These are phyloP conservation scores for Bjerkandera adusta DNA, from an alignment of 1,284 basidiomycete genomes.

Conservation along the genomic window DNA sequence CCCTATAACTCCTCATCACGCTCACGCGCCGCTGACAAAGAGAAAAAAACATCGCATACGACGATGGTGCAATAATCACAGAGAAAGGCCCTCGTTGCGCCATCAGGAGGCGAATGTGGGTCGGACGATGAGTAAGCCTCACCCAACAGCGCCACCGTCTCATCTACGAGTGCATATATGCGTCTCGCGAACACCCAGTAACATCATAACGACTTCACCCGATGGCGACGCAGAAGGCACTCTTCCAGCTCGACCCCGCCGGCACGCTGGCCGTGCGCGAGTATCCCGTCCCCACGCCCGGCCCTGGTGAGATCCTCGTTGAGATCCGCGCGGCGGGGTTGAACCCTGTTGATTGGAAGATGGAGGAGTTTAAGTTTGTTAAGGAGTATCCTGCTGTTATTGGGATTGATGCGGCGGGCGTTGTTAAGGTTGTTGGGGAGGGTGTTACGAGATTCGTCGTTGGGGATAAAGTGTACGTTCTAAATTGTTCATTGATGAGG, in stretches of 20 bases:
- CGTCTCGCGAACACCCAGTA: too few relatives aligned
- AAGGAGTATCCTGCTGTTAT: conserved; percentile 41
- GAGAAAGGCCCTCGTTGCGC: too few relatives aligned
- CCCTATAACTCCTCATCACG: too few relatives aligned
- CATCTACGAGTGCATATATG: too few relatives aligned
- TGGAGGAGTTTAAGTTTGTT: conserved; percentile 31
- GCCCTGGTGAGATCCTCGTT: conserved; percentile 38
- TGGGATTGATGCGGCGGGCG: conserved; percentile 59
- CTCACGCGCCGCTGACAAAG: too few relatives aligned
- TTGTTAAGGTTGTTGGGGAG: conserved; percentile 51
- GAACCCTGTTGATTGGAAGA: conserved; percentile 40
- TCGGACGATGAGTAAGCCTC: too few relatives aligned
- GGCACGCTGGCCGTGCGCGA: conserved; percentile 8
- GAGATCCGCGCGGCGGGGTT: conserved; percentile 39
- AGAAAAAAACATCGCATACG: too few relatives aligned
- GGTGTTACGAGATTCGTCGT: conserved; percentile 47
- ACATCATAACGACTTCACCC: too few relatives aligned
- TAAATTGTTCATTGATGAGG: background rate
- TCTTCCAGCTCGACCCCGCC: conserved; percentile 5
- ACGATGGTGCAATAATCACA: too few relatives aligned
- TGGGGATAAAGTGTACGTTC: conserved; percentile 58
- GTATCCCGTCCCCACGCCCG: conserved; percentile 21
- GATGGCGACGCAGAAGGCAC: conserved; percentile 7
- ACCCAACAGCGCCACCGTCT: too few relatives aligned
- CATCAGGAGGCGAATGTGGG: too few relatives aligned